Base-by-base conservation (phyloP, 2,329 filamentous ascomycete species). In the Epichloe hybrida region DNA sequence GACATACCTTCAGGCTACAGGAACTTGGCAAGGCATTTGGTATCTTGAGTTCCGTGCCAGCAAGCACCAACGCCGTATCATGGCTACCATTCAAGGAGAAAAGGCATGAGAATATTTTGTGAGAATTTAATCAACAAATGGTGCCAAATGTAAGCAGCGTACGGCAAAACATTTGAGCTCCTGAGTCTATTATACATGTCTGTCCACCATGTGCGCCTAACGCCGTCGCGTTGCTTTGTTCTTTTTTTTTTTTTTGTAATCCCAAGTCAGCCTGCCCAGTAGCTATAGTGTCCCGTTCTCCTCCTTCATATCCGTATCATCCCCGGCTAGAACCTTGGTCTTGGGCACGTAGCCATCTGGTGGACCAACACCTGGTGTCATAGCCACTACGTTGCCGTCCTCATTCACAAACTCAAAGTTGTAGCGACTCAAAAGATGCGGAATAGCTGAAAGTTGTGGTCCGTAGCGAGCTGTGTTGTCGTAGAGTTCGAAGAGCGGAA, bases 321-420 rank as follows among this genome's bases (percentile, higher is more conserved):
- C 72, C 11, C 76, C 76, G 5, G 80, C 79, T 46, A 89, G 68
- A 12, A 89, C 77, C 63, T 82, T 85, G 1, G 76, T 80, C 64
- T 77, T 76, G 3, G 80, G 81, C 12, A 77, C 71, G 54, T 79
- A 77, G n/a, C 73, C 74, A 8, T 79, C 73, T 13, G 80, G 74
- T 3, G 63, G 60, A 2, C 76, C 78, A 2, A 79, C 74, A 5
- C 89, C 88, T 0, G 90, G 90, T 3, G 90, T 96, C 31, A 83
- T 76, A 2, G 89, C 88, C 21, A 91, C 86, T 6, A 95, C 83
- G 51, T 94, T 84, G 53, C 89, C 91, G 46, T 88, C 78, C 69
- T 98, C 93, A 65, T 98, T 88, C 43, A 97, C 85, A 60, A 95
- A 97, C 64, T 98, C 90, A 64, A 97, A 97, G 69, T 96, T 94